Evolutionary conservation across 176 grass and related monocot genomes (phyloP), one percentile per base, ranked within the genome.

Genomic region (Puya raimondii): DNA sequence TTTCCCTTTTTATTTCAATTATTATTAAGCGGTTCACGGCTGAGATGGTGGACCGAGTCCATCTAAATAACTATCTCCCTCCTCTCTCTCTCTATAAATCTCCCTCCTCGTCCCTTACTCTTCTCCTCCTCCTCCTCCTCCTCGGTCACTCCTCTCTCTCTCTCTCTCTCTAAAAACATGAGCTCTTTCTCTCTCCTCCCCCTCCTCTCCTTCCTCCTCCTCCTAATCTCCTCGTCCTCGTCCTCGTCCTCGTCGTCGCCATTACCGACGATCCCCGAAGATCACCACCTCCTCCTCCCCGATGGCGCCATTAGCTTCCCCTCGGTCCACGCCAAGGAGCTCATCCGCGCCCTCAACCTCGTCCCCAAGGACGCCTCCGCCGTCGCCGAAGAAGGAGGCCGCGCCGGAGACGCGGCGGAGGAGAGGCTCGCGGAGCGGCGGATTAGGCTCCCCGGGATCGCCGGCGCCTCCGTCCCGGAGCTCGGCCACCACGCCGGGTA

Each of bases 401-500:
- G n/a, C n/a, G 64, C 18, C 42, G 51, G 7, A 1, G 25, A 2
- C 0, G 65, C 70, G 0, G 77, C 74, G 18, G 49, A 70, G 2
- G 92, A 78, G 51, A 54, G 79, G 83, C 85, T 97, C 53, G 71
- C 92, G 33, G 94, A 97, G 84, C 69, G 84, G 2, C 86, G 75
- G 25, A 58, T 97, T 1, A 67, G 25, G 26, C 71, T 92, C 0
- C 82, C 89, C 9, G 79, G 84, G 3, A 81, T 84, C 8, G 48
- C 81, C 49, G 85, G 66, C 3, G 9, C 21, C 66, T 23, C 53
- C n/a, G 76, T 65, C 3, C 10, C n/a, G 1, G 82, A 88, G 57
- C 94, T 97, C 72, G 82, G 84, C 23, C 94, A 92, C 87, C 86
- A 97, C 78, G 89, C 94, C 61, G 94, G 94, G 0, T 97, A 97